Evolutionary conservation across 495 filamentous ascomycete species (phyloP).

Genomic region (Darksidea phi): DNA sequence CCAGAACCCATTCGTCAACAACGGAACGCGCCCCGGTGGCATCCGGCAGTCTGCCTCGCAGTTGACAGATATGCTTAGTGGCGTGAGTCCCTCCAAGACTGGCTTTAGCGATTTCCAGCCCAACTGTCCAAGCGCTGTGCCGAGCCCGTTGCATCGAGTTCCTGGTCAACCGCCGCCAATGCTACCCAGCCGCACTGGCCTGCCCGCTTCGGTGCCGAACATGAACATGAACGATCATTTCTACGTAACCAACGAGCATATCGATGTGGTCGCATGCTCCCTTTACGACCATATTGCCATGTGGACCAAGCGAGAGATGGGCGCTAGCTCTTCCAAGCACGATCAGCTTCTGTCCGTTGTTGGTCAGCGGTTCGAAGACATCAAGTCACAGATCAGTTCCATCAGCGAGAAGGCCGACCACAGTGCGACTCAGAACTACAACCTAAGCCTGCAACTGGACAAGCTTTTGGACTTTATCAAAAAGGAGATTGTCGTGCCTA

Average conservation of each 20-base stretch:
- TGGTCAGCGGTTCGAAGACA: slow-evolving; percentile 21
- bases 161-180: slow-evolving; percentile 1
- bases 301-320: background rate
- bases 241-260: slow-evolving; percentile 32
- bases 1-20: no score
- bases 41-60: slow-evolving; percentile 4
- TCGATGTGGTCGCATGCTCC: slow-evolving; percentile 25
- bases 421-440: slow-evolving; percentile 5
- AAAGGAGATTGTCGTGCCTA: slow-evolving; percentile 12
- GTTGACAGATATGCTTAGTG: slow-evolving; percentile 20
- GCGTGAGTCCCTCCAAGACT: slow-evolving; percentile 5
- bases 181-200: background rate
- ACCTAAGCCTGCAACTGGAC: slow-evolving; percentile 20
- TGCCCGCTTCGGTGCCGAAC: background rate
- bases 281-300: slow-evolving; percentile 8
- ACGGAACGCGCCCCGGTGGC: background rate
- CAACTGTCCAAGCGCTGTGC: slow-evolving; percentile 31
- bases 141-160: slow-evolving; percentile 28
- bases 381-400: slow-evolving; percentile 21
- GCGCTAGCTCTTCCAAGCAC: slow-evolving; percentile 10
- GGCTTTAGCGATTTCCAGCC: slow-evolving; percentile 19
- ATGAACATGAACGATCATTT: slow-evolving; percentile 34
- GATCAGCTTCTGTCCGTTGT: slow-evolving; percentile 12
- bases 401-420: slow-evolving; percentile 14
- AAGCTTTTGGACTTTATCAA: slow-evolving; percentile 25